These are phyloP conservation scores for Rhizopogon parksii DNA, from an alignment of 1,284 basidiomycete species.

Conservation along the genomic window DNA sequence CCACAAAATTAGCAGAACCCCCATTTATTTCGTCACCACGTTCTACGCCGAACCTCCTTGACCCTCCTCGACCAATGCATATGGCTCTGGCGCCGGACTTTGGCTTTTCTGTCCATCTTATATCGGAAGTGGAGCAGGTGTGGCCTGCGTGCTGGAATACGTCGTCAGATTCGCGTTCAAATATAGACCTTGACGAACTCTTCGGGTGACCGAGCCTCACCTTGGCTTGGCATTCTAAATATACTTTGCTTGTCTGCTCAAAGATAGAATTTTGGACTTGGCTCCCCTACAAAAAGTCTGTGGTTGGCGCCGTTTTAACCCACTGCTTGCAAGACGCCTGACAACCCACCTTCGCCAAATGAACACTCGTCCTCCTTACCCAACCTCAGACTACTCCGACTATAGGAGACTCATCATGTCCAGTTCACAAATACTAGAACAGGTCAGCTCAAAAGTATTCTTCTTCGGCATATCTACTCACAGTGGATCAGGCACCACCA, in stretches of 20 bases:
- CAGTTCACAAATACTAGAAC: conserved; percentile 42
- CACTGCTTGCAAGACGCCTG: conserved; percentile 13
- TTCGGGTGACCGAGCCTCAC: conserved; percentile 31
- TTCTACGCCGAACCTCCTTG: not conserved
- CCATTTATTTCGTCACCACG: conserved; percentile 4
- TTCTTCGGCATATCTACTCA: conserved; percentile 12
- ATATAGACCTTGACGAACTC: conserved; percentile 16
- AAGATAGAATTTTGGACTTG: conserved; percentile 35
- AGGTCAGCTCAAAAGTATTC: conserved; percentile 27
- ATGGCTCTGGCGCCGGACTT: too few species aligned
- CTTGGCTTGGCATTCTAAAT: conserved; percentile 34
- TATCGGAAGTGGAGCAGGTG: not conserved
- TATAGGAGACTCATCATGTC: conserved; percentile 33
- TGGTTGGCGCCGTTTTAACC: conserved; percentile 13
- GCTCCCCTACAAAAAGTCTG: conserved; percentile 33
- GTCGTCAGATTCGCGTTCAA: conserved; percentile 15
- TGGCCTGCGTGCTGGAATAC: conserved; percentile 2
- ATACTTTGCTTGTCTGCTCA: conserved; percentile 23
- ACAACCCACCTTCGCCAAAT: conserved; percentile 15
- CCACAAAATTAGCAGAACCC: conserved; percentile 3
- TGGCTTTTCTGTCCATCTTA: not conserved
- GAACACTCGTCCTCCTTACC: conserved; percentile 17
- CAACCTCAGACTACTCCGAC: conserved; percentile 24
- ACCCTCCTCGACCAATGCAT: too few species aligned
- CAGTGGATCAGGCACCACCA: conserved; percentile 49